Evolutionary conservation across 345 rosid species (phyloP).

Genomic region (Melaleuca quinquenervia): DNA sequence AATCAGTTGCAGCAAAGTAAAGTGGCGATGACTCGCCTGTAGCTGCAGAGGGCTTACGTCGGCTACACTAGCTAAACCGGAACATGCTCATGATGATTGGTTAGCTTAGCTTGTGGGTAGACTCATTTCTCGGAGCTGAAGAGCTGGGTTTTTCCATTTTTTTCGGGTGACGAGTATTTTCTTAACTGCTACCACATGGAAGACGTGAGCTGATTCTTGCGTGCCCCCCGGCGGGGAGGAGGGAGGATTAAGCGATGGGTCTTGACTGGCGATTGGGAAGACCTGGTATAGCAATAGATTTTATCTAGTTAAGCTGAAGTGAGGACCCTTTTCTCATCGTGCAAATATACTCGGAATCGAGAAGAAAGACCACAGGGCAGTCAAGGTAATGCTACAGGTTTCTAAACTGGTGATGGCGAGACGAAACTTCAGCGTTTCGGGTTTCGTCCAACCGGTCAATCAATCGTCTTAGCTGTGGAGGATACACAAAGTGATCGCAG

Average conservation of each 20-base stretch:
- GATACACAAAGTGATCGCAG: not conserved
- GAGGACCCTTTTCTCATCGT: not conserved
- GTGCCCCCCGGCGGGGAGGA: too few relatives aligned
- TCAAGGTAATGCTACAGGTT: not conserved
- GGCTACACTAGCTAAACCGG: not conserved
- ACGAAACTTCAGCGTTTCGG: not conserved
- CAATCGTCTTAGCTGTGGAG: not conserved
- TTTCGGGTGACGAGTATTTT: not conserved
- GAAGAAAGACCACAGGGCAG: not conserved
- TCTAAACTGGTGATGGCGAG: not conserved
- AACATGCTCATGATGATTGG: not conserved
- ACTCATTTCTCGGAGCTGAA: not conserved
- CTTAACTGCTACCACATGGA: not conserved
- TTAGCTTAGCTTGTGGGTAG: not conserved
- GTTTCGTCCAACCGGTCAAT: not conserved
- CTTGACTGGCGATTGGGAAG: not conserved
- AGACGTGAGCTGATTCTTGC: not conserved
- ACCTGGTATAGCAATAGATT: not conserved
- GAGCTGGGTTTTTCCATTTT: not conserved
- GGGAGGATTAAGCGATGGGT: not conserved
- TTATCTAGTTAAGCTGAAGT: not conserved
- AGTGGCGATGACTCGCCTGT: not conserved
- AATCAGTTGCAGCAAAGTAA: constrained; percentile 4
- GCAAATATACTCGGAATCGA: not conserved
- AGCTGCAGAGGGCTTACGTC: not conserved